phyloP scores from a whole-genome alignment of 2,329 filamentous ascomycete genomes.

The Hymenoscyphus occultus region DNA sequence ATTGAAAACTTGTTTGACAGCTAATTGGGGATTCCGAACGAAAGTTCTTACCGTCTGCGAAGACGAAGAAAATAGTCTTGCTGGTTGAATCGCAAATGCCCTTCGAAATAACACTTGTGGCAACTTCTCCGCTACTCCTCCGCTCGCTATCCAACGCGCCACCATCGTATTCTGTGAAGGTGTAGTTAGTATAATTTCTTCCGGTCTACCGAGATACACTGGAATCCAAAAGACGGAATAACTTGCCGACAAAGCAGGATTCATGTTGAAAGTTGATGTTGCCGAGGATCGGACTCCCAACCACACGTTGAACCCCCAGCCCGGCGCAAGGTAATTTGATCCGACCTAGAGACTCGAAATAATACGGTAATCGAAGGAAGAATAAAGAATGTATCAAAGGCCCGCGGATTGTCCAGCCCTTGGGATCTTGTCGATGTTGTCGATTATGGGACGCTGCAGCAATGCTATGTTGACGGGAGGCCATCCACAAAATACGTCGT shows the following conservation, averaged over 20 bases:
- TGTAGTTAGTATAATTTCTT: constrained; percentile 41
- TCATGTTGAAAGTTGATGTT: constrained; percentile 19
- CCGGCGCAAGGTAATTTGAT: constrained; percentile 5
- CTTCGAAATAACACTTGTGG: constrained; percentile 17
- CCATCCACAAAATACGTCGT: not conserved
- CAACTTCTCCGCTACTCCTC: constrained; percentile 18
- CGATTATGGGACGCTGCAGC: constrained; percentile 7
- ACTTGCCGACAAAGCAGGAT: constrained; percentile 30
- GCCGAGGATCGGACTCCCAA: not conserved
- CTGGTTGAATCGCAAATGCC: not conserved
- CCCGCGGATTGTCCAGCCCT: not conserved
- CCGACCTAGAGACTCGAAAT: not conserved
- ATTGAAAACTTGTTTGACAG: constrained; percentile 10
- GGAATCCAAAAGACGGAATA: not conserved
- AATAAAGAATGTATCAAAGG: constrained; percentile 11
- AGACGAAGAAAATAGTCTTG: constrained; percentile 10
- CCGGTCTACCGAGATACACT: not conserved
- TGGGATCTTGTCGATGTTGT: constrained; percentile 10
- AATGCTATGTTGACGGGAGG: not conserved
- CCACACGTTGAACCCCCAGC: not conserved
- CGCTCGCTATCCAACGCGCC: constrained; percentile 38
- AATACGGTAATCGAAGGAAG: constrained; percentile 7
- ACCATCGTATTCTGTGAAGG: constrained; percentile 39
- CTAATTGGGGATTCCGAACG: no score
- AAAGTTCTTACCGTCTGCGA: constrained; percentile 12